phyloP scores from a whole-genome alignment of 208 protist genomes.

The Leishmania gerbilli region DNA sequence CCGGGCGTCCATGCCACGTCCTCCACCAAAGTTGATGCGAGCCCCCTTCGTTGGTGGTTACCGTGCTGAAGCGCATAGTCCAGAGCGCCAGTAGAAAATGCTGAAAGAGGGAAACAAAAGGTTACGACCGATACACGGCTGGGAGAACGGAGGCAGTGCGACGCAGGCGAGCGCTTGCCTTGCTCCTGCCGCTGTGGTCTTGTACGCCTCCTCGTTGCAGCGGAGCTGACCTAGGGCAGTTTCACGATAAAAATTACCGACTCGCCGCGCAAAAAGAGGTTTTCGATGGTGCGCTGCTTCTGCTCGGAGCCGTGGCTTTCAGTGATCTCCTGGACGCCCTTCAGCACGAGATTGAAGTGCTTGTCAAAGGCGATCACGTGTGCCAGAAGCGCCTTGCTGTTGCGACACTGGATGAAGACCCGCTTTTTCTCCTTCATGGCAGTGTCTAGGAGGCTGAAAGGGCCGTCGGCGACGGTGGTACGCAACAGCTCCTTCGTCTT shows the following conservation, averaged over 20 bases:
- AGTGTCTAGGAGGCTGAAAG: slow-evolving; percentile 80
- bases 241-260: slow-evolving; percentile 99
- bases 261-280: slow-evolving; percentile 99
- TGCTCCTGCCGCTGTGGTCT: not conserved
- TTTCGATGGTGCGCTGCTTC: slow-evolving; percentile 94
- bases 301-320: slow-evolving; percentile 94
- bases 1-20: not conserved
- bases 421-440: slow-evolving; percentile 82
- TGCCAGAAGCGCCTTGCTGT: slow-evolving; percentile 99
- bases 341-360: slow-evolving; percentile 99
- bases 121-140: not conserved
- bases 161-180: not conserved
- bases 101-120: not conserved
- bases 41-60: not conserved
- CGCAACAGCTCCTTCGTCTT: slow-evolving; percentile 66
- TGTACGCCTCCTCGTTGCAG: not conserved
- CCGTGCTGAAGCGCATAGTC: not conserved
- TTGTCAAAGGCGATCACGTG: slow-evolving; percentile 99
- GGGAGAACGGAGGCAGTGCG: not conserved
- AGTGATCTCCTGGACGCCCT: slow-evolving; percentile 79
- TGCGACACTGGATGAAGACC: slow-evolving; percentile 99
- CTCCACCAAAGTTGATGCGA: too few relatives aligned
- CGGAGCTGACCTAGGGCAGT: slow-evolving; percentile 63
- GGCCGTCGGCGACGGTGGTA: slow-evolving; percentile 64
- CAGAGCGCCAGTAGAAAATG: not conserved